Percentiles rank a stretch among this genome's conserved stretches.
phyloP scores from a whole-genome alignment of 805 yeast genomes.

The Candida boidinii region DNA sequence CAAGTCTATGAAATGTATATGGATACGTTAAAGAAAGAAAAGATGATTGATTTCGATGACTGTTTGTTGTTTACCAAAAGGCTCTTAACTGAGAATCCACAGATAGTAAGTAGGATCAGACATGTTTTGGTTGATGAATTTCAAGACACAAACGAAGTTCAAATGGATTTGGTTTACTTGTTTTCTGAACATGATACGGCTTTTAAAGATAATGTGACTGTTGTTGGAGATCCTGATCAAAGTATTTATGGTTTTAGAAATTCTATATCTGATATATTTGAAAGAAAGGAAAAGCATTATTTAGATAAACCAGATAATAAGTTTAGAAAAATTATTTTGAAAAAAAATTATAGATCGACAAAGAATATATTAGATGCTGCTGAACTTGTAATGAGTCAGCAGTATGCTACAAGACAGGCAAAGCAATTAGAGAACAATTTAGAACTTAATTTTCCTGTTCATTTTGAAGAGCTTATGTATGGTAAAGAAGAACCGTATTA shows the following conservation, averaged over 20 bases:
- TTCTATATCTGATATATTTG: conserved; percentile 65
- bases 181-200: conserved; percentile 34
- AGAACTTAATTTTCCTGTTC: conserved; percentile 35
- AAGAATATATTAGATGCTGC: conserved; percentile 55
- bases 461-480: conserved; percentile 30
- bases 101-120: conserved; percentile 39
- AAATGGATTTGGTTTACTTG: conserved; percentile 55
- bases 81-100: conserved; percentile 34
- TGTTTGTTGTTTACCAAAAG: conserved; percentile 48
- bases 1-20: conserved; percentile 48
- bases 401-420: conserved; percentile 31
- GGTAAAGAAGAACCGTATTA: conserved; percentile 48
- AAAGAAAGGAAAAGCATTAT: conserved; percentile 37
- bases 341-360: conserved; percentile 78
- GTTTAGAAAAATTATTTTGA: conserved; percentile 34
- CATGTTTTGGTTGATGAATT: conserved; percentile 88
- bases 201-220: conserved; percentile 52
- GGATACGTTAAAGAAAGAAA: conserved; percentile 28
- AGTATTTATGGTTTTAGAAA: conserved; percentile 84
- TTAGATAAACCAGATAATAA: conserved; percentile 7
- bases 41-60: conserved; percentile 76
- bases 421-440: conserved; percentile 41
- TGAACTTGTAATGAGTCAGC: conserved; percentile 57
- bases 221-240: conserved; percentile 97
- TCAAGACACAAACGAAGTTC: conserved; percentile 82